Evolutionary conservation across 2,329 filamentous ascomycete species (phyloP), one percentile per base, ranked within the genome.

Genomic region (Aspergillus puulaauensis): DNA sequence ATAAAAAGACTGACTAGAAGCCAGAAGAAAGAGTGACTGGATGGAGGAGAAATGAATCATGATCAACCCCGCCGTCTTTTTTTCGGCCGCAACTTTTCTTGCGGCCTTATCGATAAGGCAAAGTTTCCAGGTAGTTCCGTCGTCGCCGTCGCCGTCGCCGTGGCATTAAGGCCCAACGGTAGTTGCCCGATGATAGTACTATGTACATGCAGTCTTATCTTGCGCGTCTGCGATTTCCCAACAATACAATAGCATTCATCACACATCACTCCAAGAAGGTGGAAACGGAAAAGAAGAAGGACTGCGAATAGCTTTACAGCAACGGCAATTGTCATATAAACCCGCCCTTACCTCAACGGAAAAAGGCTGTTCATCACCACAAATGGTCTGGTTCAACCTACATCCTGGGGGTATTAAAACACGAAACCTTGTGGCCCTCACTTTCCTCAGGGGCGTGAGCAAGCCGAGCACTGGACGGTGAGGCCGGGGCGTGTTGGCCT

Each of bases 71-170:
- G 52, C 55, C 47, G 27, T 43, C 54, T 24, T 57, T 56, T 54
- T 54, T 55, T 48, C 39, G 24, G 19, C 50, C 52, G 52, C 46
- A 51, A 39, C 56, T 61, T 61, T 57, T 61, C 55, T 48, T 46
- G 50, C 21, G 23, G 59, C 46, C 37, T 56, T 59, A 61, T 61
- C 59, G 59, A 61, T 61, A 61, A 55, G 59, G 56, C 56, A 45
- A 11, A 5, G 24, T 23, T 41, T 5, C 11, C 23, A n/a, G n/a
- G 57, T 51, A 49, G 54, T 37, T 23, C 8, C 23, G n/a, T 7
- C 35, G 23, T 40, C 1, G 9, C 33, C 35, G 17, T 40, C 1
- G 9, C 9, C 4, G 24, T 9, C 41, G 40, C 9, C 39, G 51
- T 61, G 56, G 50, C 48, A 58, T 35, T 61, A 54, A n/a, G 11